Conservation (phyloP, 495 filamentous ascomycete species). For the Aspergillus taichungensis region DNA sequence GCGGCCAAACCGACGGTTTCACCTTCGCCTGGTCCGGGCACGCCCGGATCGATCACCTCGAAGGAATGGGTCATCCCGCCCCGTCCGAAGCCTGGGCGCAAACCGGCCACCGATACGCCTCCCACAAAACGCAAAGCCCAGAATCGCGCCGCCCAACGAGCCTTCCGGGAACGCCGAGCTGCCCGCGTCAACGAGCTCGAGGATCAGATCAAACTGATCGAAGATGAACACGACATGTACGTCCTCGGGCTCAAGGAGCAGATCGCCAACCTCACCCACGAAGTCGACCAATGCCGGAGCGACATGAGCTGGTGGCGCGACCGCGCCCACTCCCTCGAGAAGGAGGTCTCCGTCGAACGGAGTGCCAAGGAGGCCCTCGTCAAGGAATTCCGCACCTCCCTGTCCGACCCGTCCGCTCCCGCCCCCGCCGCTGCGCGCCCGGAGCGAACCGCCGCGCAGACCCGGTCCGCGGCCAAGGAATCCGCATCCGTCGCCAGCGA, state of each 20-base stretch:
- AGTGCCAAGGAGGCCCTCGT: conserved; percentile 34
- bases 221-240: conserved; percentile 42
- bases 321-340: conserved; percentile 41
- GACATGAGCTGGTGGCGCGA: conserved; percentile 41
- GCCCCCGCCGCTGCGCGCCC: conserved; percentile 15
- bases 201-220: conserved; percentile 64
- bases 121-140: conserved; percentile 89
- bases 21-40: conserved; percentile 34
- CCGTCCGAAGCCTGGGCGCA: conserved; percentile 84
- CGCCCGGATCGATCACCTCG: conserved; percentile 48
- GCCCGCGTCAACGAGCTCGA: conserved; percentile 80
- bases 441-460: conserved; percentile 18
- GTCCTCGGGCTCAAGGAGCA: conserved; percentile 34
- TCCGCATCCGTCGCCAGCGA: conserved; percentile 1
- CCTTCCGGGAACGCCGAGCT: conserved; percentile 80
- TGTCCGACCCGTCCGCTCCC: conserved; percentile 18
- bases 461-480: conserved; percentile 3
- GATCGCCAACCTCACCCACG: conserved; percentile 41
- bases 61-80: conserved; percentile 87
- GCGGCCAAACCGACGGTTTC: conserved; percentile 29
- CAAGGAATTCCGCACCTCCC: conserved; percentile 30
- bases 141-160: conserved; percentile 85
- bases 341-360: conserved; percentile 35
- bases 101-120: conserved; percentile 84
- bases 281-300: conserved; percentile 40